Conservation (phyloP, 2,329 filamentous ascomycete species). For the Trichoderma polysporum region DNA sequence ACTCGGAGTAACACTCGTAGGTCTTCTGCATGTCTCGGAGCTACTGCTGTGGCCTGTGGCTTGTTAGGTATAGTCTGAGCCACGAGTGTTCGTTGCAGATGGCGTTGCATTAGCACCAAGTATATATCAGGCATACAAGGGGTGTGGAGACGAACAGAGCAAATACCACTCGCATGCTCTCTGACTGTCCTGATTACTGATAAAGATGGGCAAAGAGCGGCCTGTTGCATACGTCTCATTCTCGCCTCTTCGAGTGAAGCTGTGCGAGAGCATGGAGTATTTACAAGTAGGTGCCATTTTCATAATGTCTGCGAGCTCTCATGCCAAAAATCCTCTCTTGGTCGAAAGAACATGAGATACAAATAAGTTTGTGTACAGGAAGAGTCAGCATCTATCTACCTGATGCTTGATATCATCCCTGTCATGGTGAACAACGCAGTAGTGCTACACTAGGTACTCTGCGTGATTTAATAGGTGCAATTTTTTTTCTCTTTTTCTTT, state of each 20-base stretch:
- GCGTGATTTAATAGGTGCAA: too few species aligned
- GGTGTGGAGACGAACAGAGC: not conserved
- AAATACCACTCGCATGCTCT: not conserved
- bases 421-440: not conserved
- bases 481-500: too few species aligned
- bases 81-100: not conserved
- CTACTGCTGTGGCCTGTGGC: not conserved
- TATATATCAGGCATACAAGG: not conserved
- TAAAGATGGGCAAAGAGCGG: not conserved
- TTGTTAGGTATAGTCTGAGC: not conserved
- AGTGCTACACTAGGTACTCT: not conserved
- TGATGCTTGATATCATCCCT: not conserved
- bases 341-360: not conserved
- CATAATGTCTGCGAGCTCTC: too few species aligned
- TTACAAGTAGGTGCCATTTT: too few species aligned
- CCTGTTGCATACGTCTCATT: not conserved
- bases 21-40: not conserved
- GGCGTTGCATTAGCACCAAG: not conserved
- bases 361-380: not conserved
- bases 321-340: too few species aligned
- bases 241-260: not conserved
- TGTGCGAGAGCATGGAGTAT: not conserved
- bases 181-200: not conserved
- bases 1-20: not conserved
- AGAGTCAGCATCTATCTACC: not conserved